Base-by-base conservation (phyloP, 2,329 filamentous ascomycete genomes). In the Colletotrichum viniferum region DNA sequence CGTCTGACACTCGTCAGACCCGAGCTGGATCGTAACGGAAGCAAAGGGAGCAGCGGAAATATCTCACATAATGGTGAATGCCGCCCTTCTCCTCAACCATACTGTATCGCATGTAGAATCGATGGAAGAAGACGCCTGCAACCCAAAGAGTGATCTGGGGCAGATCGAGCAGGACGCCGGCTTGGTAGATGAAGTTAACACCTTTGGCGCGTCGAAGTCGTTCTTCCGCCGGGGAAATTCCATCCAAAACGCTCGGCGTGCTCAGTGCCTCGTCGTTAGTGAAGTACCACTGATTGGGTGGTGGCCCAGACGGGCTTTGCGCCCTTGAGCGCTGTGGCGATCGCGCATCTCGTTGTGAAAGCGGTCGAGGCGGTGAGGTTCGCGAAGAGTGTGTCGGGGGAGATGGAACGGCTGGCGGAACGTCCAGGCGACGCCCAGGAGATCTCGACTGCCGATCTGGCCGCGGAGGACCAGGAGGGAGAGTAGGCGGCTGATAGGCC, bases 101-200 rank as follows among this genome's bases (percentile, higher is more conserved):
- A 81, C 93, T 96, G 81, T 90, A 92, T 77, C 96, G 93, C 95
- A 98, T 98, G 83, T 96, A 96, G 84, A 98, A 98, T 36, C 97
- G 92, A 84, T 99, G 96, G 83, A 99, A 96, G 87, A 98, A 98
- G 58, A 98, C 94, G 21, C 95, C 94, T 1, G 97, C 97, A 0
- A 97, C 97, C 85, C 94, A 96, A 56, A 99, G 88, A 0, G 97
- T 98, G 71, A 97, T 92, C 84, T 98, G 96, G 14, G 96, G 96
- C 65, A 98, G 88, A 82, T 98, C 96, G 68, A 98, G 90, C 87
- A 98, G 92, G 78, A 98, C 95, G 78, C 96, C 97, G 60, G 96
- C 95, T 84, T 98, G 96, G 77, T 95, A 93, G 80, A 99, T 98
- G 85, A 99, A 99, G 84, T 98, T 98, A 82, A 98, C 94, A 62